These are phyloP conservation scores for Trichoderma sp. DNA, from an alignment of 2,329 filamentous ascomycete genomes.

Conservation along the genomic window DNA sequence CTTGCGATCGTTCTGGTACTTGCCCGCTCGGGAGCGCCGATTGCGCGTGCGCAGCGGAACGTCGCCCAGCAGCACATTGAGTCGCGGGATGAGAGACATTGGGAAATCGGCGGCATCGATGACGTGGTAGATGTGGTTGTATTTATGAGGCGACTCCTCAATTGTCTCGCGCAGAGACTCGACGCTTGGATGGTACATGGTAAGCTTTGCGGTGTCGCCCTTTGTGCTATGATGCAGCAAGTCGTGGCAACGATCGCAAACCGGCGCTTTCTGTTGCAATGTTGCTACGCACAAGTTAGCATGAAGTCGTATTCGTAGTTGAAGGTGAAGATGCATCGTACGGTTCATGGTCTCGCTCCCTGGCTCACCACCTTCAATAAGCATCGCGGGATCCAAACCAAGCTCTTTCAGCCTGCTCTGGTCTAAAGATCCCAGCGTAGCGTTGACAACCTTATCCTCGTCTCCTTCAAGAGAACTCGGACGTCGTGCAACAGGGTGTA, in stretches of 20 bases:
- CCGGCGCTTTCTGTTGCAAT: conserved; percentile 43
- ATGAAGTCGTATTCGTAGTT: background rate
- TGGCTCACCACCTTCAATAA: conserved; percentile 33
- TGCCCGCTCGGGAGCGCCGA: conserved; percentile 65
- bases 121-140: conserved; percentile 94
- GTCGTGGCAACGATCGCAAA: conserved; percentile 86
- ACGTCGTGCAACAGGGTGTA: conserved; percentile 26
- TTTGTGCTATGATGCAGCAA: conserved; percentile 73
- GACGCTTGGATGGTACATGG: conserved; percentile 78
- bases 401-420: conserved; percentile 41
- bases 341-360: conserved; percentile 18
- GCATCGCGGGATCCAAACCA: conserved; percentile 43
- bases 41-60: conserved; percentile 77
- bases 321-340: background rate
- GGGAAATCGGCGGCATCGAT: conserved; percentile 96
- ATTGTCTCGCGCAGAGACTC: conserved; percentile 80
- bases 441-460: conserved; percentile 48
- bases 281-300: conserved; percentile 14
- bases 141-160: conserved; percentile 79
- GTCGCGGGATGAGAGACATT: conserved; percentile 79
- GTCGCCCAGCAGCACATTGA: conserved; percentile 67
- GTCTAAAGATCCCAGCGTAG: conserved; percentile 44
- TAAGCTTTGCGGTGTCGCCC: conserved; percentile 38
- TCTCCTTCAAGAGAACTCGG: conserved; percentile 22
- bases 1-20: conserved; percentile 64